Base-by-base conservation (phyloP, 2,329 filamentous ascomycete genomes). In the Thermochaetoides dissita region DNA sequence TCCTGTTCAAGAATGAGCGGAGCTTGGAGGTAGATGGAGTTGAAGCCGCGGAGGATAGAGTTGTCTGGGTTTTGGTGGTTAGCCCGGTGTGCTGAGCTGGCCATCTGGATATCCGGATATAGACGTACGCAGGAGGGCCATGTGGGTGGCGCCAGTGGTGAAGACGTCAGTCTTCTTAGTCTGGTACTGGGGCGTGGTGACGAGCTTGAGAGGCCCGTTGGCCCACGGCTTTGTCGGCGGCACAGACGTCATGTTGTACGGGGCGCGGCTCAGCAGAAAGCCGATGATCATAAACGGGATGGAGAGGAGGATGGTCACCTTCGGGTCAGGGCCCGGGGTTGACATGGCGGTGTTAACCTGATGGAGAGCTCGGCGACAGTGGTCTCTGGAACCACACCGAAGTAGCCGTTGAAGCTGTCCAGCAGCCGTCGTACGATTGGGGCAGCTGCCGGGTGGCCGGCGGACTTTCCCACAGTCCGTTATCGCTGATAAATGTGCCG, bases 21-120 rank as follows among this genome's bases (percentile, higher is more conserved):
- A 1, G 72, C 74, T 55, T 79, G 76, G 34, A 70, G 66, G 55
- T 72, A 76, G 53, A 81, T 76, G 52, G 67, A 71, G 58, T 81
- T 80, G 63, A 73, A 76, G 41, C 74, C 72, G 35, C 76, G 72
- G 48, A 79, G 69, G 51, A 80, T 71, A 43, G 69, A 62, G 52
- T 80, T 80, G 63, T 80, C 46, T 47, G 30, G 10, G 10, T 5
- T 28, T 7, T 6, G 10, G n/a, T 24, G 74, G 39, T 28, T 40
- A 34, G 11, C 7, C 12, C 8, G 12, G 7, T 32, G 30, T 7
- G 7, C 17, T 28, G 12, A 37, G 17, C 30, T 24, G 34, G 28
- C 12, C 12, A 10, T 38, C 36, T 30, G 36, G 31, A 17, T 30
- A n/a, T 10, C 12, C 28, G 24, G 8, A n/a, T 30, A 10, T 7